A percentile compares a stretch with the other conserved stretches of the same genome.
These are phyloP conservation scores for Aspergillus aculeatus DNA, from an alignment of 2,329 filamentous ascomycete genomes.

Conservation along the genomic window DNA sequence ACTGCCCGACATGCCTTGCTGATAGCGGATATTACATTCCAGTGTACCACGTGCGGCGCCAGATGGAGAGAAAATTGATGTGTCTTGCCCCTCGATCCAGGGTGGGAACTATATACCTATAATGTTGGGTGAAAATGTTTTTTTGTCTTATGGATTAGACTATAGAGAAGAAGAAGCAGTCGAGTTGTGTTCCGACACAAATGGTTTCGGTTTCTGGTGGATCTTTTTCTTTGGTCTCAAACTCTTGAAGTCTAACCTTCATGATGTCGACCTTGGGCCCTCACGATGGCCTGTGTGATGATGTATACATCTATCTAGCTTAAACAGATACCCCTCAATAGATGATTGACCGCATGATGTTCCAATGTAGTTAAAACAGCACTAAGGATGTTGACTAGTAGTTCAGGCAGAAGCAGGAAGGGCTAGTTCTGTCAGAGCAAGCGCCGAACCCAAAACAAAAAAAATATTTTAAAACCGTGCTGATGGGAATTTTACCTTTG, in stretches of 20 bases:
- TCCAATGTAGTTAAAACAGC: not conserved
- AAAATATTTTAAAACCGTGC: constrained; percentile 6
- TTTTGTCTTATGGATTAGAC: not conserved
- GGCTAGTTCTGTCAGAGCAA: constrained; percentile 13
- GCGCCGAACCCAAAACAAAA: constrained; percentile 1
- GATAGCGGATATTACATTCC: constrained; percentile 19
- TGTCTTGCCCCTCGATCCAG: not conserved
- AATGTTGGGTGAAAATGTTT: not conserved
- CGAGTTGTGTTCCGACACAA: not conserved
- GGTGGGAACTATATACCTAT: not conserved
- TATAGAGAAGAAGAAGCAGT: not conserved
- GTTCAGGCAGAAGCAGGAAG: not conserved
- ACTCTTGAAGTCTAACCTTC: not conserved
- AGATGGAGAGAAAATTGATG: constrained; percentile 51
- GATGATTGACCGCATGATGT: constrained; percentile 1
- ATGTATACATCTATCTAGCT: constrained; percentile 1
- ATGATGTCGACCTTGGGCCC: not conserved
- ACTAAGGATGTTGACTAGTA: not conserved
- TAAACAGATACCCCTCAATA: constrained; percentile 8
- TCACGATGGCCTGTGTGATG: not conserved
- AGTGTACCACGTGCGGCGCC: constrained; percentile 49
- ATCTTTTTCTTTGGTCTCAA: not conserved
- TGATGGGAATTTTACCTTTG: constrained; percentile 1
- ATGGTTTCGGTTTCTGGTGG: not conserved
- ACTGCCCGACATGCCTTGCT: constrained; percentile 16